These are phyloP conservation scores for Macrolepiota fuliginosa DNA, from an alignment of 768 basidiomycete genomes.

Conservation along the genomic window DNA sequence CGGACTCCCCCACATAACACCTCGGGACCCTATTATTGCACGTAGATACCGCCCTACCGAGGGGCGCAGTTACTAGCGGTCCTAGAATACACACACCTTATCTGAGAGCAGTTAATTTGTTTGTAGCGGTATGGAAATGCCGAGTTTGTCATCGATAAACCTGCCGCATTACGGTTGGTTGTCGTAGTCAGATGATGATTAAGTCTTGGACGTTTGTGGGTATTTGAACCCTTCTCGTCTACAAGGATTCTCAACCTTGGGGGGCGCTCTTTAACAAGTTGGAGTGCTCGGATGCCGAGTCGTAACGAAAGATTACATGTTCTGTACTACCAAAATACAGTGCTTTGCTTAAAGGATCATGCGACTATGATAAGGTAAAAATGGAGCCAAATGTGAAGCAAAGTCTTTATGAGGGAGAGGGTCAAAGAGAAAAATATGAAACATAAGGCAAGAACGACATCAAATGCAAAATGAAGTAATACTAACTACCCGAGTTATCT, in stretches of 20 bases:
- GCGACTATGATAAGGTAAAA: slow-evolving; percentile 10
- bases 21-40: too few species aligned
- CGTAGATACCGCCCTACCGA: too few species aligned
- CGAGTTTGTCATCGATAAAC: too few species aligned
- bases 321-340: slow-evolving; percentile 13
- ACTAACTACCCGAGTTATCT: not conserved
- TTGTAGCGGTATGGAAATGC: too few species aligned
- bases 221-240: not conserved
- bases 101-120: too few species aligned
- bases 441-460: not conserved
- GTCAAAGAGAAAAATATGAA: not conserved
- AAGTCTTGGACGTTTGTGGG: not conserved
- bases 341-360: slow-evolving; percentile 3
- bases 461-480: not conserved
- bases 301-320: slow-evolving; percentile 1
- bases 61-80: too few species aligned
- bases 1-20: too few species aligned
- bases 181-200: too few species aligned
- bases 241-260: not conserved
- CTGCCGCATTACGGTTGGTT: too few species aligned
- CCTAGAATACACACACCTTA: too few species aligned
- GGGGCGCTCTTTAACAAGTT: not conserved
- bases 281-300: not conserved
- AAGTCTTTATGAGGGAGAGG: not conserved
- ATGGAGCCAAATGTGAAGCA: slow-evolving; percentile 1